Base-by-base conservation (phyloP, 176 grass and related monocot species). In the Raddia distichophylla region DNA sequence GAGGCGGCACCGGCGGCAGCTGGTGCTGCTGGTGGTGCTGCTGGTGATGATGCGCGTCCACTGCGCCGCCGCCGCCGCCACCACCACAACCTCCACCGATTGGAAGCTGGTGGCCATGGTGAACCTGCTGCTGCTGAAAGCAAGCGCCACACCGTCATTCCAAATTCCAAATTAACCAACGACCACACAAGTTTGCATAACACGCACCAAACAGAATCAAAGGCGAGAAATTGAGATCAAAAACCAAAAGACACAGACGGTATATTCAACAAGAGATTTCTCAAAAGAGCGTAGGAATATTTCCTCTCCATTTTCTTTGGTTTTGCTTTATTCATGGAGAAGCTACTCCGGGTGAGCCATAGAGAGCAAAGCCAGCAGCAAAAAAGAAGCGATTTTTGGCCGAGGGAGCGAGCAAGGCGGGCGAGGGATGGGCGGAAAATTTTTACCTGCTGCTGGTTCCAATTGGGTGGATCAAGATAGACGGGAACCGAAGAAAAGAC, bases 381-480 rank as follows among this genome's bases (percentile, higher is more conserved):
- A 17, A 80, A 42, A 22, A 77, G 52, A 62, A 78, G 64, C 42
- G 67, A 69, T 79, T 58, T 40, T 49, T 35, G 18, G 59, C 27
- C 11, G n/a, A 55, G 53, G 22, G 22, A 73, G 14, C 5, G 13
- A 58, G 52, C 6, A 2, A 2, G 4, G 37, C 37, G 37, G 4
- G 37, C 37, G 37, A 63, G 27, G 27, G 27, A 27, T 0, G 27
- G 27, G 60, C 32, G 60, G 34, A 14, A 90, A 78, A 89, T 4
- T 33, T 50, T 88, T 70, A 90, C 87, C 90, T 89, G 88, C 84
- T 82, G 85, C 79, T 97, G 92, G 88, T 83, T 97, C 94, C 94
- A 97, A 89, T 91, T 97, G 76, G 91, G 91, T 76, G 85, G 85
- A 97, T 97, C 94, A 86, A 89, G 91, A 73, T 97, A 97, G 63